Conservation (phyloP, 371 early-diverging fungal genomes). For the Mucor racemosus region DNA sequence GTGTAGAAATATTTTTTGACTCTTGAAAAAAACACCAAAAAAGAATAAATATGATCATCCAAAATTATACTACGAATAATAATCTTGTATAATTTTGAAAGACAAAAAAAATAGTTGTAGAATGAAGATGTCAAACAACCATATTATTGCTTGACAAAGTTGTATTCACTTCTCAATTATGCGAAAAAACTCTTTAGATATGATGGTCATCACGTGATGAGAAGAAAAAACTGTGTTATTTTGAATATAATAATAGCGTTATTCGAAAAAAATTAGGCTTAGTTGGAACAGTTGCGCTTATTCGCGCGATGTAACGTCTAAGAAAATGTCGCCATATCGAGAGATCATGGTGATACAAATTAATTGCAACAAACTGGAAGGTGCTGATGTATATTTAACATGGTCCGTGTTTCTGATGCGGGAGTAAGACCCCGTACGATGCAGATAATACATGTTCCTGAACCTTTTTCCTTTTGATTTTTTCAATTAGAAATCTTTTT, state of each 20-base stretch:
- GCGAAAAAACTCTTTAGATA: no score
- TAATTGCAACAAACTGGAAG: slow-evolving; percentile 9
- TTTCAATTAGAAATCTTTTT: background rate
- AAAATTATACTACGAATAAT: no score
- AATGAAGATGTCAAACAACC: no score
- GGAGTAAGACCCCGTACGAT: slow-evolving; percentile 42
- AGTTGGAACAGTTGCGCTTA: background rate
- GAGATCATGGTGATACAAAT: background rate
- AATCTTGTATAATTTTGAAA: no score
- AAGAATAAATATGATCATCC: no score
- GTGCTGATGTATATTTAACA: slow-evolving; percentile 34
- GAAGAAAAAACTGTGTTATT: background rate
- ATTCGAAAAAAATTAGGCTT: slow-evolving; percentile 1
- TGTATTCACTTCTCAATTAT: no score
- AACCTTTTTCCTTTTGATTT: slow-evolving; percentile 27
- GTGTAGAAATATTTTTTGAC: no score
- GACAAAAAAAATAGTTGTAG: no score
- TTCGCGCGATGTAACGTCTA: slow-evolving; percentile 7
- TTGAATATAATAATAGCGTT: background rate
- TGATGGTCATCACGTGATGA: no score
- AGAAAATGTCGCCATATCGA: slow-evolving; percentile 15
- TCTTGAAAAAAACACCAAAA: no score
- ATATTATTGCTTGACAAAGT: no score
- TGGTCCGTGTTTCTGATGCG: slow-evolving; percentile 44
- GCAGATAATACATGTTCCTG: slow-evolving; percentile 39